Percentiles rank a stretch among this genome's conserved stretches.
Conservation (phyloP, 768 basidiomycete genomes). For the Lactarius tabidus region DNA sequence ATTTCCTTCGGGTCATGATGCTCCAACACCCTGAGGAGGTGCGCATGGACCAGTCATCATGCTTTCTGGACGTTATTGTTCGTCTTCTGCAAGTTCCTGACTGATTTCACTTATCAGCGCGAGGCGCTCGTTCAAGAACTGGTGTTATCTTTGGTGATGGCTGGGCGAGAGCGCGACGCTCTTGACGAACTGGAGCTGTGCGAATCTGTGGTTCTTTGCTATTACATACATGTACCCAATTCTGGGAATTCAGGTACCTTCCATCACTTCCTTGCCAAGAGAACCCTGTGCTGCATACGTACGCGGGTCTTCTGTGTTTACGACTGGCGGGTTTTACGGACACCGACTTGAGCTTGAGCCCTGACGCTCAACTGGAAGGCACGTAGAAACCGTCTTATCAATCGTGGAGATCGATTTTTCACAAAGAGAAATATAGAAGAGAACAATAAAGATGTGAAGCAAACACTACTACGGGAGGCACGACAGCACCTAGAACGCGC, state of each 20-base stretch:
- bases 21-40: constrained; percentile 65
- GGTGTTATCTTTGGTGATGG: constrained; percentile 58
- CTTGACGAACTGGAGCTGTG: constrained; percentile 85
- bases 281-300: constrained; percentile 72
- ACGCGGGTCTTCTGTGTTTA: constrained; percentile 73
- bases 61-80: not conserved
- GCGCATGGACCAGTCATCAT: constrained; percentile 27
- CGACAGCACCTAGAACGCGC: constrained; percentile 65
- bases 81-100: not conserved
- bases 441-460: constrained; percentile 28
- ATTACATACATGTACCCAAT: not conserved
- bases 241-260: constrained; percentile 54
- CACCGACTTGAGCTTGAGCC: not conserved
- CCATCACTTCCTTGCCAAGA: constrained; percentile 87
- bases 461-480: constrained; percentile 46
- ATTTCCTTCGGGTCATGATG: constrained; percentile 70
- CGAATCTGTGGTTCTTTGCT: constrained; percentile 30
- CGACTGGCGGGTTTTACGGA: constrained; percentile 49
- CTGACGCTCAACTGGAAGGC: constrained; percentile 10
- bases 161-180: constrained; percentile 59
- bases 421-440: not conserved
- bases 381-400: not conserved
- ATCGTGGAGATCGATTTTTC: not conserved
- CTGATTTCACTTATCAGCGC: constrained; percentile 42
- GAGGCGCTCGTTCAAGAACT: constrained; percentile 74